Conservation (phyloP, 2,329 filamentous ascomycete species). For the Gremmenia infestans region DNA sequence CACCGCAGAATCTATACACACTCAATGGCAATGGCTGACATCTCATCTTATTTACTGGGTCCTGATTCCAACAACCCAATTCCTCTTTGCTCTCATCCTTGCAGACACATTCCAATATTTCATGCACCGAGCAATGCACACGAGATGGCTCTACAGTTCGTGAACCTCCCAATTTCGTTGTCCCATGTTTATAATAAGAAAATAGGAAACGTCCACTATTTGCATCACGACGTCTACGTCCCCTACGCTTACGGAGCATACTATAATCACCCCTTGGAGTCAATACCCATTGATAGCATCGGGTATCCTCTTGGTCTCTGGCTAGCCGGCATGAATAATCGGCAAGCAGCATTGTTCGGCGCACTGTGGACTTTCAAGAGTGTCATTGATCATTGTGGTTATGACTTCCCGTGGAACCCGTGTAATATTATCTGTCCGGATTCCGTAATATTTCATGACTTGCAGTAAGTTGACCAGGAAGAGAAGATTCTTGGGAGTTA, state of each 20-base stretch:
- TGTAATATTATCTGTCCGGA: slow-evolving; percentile 15
- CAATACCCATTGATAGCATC: slow-evolving; percentile 81
- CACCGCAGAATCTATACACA: too few relatives aligned
- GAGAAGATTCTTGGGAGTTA: neutral
- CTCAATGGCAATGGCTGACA: neutral
- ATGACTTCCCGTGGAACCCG: slow-evolving; percentile 85
- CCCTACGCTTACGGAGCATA: slow-evolving; percentile 92
- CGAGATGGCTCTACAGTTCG: neutral
- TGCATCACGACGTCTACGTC: slow-evolving; percentile 59
- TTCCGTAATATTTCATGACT: neutral
- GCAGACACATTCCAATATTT: neutral
- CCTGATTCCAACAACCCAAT: neutral
- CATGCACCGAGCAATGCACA: neutral
- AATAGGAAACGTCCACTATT: neutral
- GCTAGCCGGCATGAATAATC: slow-evolving; percentile 68
- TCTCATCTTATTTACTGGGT: neutral
- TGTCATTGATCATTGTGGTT: slow-evolving; percentile 92
- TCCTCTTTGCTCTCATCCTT: neutral
- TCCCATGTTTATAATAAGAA: neutral
- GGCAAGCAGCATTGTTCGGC: slow-evolving; percentile 84
- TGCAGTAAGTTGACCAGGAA: neutral
- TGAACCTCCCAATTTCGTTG: neutral
- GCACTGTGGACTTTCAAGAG: slow-evolving; percentile 85
- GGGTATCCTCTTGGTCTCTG: slow-evolving; percentile 82
- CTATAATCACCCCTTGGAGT: slow-evolving; percentile 93